A percentile compares a stretch with the other conserved stretches of the same genome.
These are phyloP conservation scores for Scenedesmus sp. DNA, from an alignment of 163 green algal genomes.

Conservation along the genomic window DNA sequence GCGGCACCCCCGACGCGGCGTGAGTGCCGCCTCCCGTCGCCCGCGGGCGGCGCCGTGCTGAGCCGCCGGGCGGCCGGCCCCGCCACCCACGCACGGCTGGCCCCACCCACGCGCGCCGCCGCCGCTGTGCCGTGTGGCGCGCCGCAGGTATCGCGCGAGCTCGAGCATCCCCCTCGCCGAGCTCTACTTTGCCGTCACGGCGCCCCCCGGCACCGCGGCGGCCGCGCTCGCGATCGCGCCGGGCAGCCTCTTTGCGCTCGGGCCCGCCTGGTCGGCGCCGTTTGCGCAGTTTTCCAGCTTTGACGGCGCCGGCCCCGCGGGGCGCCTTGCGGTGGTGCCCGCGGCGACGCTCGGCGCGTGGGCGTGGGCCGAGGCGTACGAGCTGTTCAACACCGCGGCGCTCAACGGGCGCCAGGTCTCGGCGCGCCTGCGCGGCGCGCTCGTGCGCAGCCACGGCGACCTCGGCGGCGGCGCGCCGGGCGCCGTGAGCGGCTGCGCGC, in stretches of 20 bases:
- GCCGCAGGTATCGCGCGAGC: conserved; percentile 28
- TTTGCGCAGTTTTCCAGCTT: conserved; percentile 11
- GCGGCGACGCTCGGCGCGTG: conserved; percentile 29
- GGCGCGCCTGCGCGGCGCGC: neutral
- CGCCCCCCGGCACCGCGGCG: neutral
- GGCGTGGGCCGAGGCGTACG: conserved; percentile 33
- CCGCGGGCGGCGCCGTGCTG: too few relatives aligned
- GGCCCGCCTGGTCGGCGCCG: conserved; percentile 7
- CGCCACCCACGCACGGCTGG: too few relatives aligned
- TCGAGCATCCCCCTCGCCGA: conserved; percentile 40
- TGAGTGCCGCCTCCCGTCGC: too few relatives aligned
- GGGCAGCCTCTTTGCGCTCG: neutral
- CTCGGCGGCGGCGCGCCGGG: neutral
- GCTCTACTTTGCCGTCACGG: conserved; percentile 12
- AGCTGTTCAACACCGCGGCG: conserved; percentile 48
- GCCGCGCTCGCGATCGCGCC: neutral
- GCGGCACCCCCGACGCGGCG: conserved; percentile 14
- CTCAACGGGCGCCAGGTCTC: conserved; percentile 26
- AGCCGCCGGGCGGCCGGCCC: too few relatives aligned
- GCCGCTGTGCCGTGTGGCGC: too few relatives aligned
- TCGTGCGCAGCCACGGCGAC: conserved; percentile 11
- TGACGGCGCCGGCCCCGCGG: conserved; percentile 1
- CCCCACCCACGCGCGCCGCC: too few relatives aligned
- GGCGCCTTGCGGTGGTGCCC: conserved; percentile 4
- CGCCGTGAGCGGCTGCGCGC: neutral